Conservation (phyloP, 1,284 basidiomycete species). For the Rhodotorula sp. region DNA sequence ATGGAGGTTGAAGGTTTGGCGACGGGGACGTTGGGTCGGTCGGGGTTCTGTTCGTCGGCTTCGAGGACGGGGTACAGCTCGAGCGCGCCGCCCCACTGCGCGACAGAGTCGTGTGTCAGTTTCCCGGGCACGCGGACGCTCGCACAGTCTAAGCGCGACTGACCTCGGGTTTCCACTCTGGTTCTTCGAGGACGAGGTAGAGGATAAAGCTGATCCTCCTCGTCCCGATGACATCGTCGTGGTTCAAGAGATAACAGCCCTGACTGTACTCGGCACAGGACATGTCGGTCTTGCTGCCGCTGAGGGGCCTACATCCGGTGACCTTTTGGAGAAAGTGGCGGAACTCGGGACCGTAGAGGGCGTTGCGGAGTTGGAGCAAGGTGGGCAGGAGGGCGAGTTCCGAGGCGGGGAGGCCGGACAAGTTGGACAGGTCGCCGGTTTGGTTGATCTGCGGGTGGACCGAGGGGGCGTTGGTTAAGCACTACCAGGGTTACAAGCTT, state of each 20-base stretch:
- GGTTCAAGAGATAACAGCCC: constrained; percentile 88
- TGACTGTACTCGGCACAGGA: constrained; percentile 88
- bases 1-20: constrained; percentile 39
- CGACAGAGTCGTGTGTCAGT: neutral
- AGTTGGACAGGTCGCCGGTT: constrained; percentile 92
- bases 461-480: neutral
- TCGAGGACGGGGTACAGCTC: constrained; percentile 76
- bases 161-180: constrained; percentile 43
- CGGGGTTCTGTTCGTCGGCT: constrained; percentile 48
- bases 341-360: constrained; percentile 85
- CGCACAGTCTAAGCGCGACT: neutral
- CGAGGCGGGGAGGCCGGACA: constrained; percentile 73
- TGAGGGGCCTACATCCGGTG: constrained; percentile 90
- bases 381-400: constrained; percentile 76
- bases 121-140: no score
- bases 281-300: constrained; percentile 90
- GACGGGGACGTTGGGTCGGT: constrained; percentile 42
- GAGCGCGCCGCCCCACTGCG: constrained; percentile 87
- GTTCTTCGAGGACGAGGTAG: constrained; percentile 79
- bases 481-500: neutral
- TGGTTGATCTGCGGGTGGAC: constrained; percentile 66
- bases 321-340: constrained; percentile 79
- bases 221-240: constrained; percentile 97
- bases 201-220: constrained; percentile 95
- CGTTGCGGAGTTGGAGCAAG: constrained; percentile 78